Conservation (phyloP, 345 rosid genomes). For the Salix caprea region DNA sequence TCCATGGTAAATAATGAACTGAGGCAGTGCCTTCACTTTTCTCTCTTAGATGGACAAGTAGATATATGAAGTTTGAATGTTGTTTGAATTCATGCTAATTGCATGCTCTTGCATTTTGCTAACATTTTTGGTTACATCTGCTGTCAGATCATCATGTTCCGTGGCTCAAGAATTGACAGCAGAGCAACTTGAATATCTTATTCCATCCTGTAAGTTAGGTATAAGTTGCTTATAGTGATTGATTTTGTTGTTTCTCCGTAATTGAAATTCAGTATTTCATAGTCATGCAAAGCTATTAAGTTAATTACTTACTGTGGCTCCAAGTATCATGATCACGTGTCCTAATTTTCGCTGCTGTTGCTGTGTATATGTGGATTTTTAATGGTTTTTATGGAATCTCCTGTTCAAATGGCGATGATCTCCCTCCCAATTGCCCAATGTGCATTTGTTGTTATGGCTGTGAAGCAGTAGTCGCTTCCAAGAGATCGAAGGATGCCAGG, state of each 20-base stretch:
- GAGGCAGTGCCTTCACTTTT: not conserved
- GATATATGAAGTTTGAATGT: not conserved
- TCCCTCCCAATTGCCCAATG: constrained; percentile 4
- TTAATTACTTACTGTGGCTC: not conserved
- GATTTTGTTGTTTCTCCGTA: not conserved
- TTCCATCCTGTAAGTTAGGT: constrained; percentile 46
- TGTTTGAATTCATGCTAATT: not conserved
- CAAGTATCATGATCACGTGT: not conserved
- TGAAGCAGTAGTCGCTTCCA: constrained; percentile 35
- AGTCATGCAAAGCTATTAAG: not conserved
- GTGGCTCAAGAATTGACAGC: constrained; percentile 50
- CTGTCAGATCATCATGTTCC: constrained; percentile 54
- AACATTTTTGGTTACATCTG: constrained; percentile 4
- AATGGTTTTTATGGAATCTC: constrained; percentile 4
- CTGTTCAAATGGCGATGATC: constrained; percentile 7
- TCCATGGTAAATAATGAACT: not conserved
- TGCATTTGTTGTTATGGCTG: constrained; percentile 6
- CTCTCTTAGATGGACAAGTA: not conserved
- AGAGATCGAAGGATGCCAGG: constrained; percentile 52
- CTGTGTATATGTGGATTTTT: not conserved
- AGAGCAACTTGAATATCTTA: constrained; percentile 57
- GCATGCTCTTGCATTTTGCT: not conserved
- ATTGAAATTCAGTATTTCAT: not conserved
- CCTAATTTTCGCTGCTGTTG: not conserved
- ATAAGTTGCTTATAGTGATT: constrained; percentile 16